Evolutionary conservation across 2,329 filamentous ascomycete genomes (phyloP), one percentile per base, ranked within the genome.

Genomic region (Microsporum canis): DNA sequence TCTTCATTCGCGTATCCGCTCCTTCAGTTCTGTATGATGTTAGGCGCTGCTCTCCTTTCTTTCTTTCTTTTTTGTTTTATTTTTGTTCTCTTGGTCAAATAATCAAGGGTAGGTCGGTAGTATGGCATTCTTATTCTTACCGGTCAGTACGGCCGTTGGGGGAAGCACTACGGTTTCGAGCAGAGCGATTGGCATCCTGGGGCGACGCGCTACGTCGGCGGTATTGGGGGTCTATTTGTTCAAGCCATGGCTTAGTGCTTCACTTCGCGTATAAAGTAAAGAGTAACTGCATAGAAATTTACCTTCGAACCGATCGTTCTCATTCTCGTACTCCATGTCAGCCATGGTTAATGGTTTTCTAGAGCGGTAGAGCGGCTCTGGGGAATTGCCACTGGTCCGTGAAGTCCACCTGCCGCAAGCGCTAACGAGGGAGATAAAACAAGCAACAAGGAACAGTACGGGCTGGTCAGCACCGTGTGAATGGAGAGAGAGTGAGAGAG

Each of bases 201-300:
- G 84, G 85, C 66, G 84, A 87, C 67, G 84, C 82, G 72, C 83
- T 85, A 71, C 84, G 82, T 66, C 87, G 84, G 71, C 85, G 84
- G 72, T 85, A 86, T 68, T 83, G 82, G 72, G 80, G 78, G 69
- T 87, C 84, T 68, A 10, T 57, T 86, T 80, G 76, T 59, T 66
- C 67, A 58, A 62, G 61, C 57, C 51, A 58, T 62, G 5, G 12
- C 27, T 57, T 17, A 33, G 14, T 53, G 49, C 29, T 8, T 53
- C 27, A 33, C 12, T 34, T 14, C 14, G 27, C 7, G 12, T 14
- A 29, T 8, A 53, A 23, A 31, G 29, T 33, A 34, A 3, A 53
- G 27, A 53, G 17, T 34, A 33, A 17, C 47, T 2, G 12, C 43
- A 23, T 10, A 65, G 57, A 74, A 78, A 23, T 23, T 70, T 80